These are phyloP conservation scores for Rhodotorula sp. DNA, from an alignment of 1,284 basidiomycete genomes.

Conservation along the genomic window DNA sequence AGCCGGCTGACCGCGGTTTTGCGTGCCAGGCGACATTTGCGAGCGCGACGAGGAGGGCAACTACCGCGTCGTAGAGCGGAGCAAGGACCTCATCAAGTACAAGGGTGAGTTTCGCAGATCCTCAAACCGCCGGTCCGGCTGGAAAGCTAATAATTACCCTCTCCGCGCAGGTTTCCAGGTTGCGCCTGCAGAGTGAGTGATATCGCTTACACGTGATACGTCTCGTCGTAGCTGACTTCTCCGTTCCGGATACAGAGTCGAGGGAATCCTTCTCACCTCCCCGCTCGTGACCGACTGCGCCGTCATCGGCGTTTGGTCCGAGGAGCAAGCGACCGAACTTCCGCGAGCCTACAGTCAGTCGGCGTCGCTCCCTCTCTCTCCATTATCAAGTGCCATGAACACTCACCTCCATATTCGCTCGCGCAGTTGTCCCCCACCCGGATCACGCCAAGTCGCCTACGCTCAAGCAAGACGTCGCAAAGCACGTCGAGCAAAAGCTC, in stretches of 20 bases:
- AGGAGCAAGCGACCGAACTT: constrained; percentile 36
- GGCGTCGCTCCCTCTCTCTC: background rate
- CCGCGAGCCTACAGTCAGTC: constrained; percentile 35
- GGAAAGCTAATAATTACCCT: background rate
- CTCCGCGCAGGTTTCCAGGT: constrained; percentile 30
- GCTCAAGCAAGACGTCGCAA: constrained; percentile 17
- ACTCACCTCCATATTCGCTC: background rate
- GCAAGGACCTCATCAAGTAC: constrained; percentile 38
- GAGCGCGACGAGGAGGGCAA: constrained; percentile 16
- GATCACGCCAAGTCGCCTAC: constrained; percentile 19
- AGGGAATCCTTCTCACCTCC: constrained; percentile 29
- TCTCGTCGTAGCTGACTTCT: background rate
- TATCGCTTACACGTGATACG: background rate
- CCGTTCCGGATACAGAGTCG: constrained; percentile 10
- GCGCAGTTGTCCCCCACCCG: constrained; percentile 29
- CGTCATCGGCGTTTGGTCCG: constrained; percentile 39
- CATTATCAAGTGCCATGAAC: no score
- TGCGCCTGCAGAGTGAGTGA: constrained; percentile 27
- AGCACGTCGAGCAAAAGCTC: constrained; percentile 39
- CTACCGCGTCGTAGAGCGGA: constrained; percentile 33
- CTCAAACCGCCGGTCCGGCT: background rate
- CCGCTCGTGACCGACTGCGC: constrained; percentile 34
- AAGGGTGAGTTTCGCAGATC: constrained; percentile 18
- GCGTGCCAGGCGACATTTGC: constrained; percentile 28
- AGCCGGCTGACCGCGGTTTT: background rate